A percentile compares a stretch with the other conserved stretches of the same genome.
phyloP scores from a whole-genome alignment of 1,284 basidiomycete species.

The Malassezia vespertilionis region DNA sequence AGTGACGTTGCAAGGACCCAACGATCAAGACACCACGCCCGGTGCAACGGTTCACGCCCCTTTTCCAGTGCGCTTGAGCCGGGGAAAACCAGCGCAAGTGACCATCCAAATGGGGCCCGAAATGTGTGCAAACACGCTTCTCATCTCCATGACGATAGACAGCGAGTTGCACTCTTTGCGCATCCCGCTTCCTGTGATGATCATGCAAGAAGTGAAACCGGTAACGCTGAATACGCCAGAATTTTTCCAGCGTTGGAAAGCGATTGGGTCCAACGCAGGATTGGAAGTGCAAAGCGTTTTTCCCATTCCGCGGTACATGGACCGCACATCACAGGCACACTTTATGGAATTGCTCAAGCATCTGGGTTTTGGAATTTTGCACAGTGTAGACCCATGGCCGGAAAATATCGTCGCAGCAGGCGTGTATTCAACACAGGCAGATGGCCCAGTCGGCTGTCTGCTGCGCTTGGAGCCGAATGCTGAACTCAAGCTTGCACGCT shows the following conservation, averaged over 20 bases:
- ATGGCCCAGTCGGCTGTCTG: slow-evolving; percentile 89
- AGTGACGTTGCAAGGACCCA: too few relatives aligned
- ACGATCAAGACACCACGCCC: too few relatives aligned
- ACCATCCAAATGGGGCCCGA: too few relatives aligned
- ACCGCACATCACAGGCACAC: slow-evolving; percentile 50
- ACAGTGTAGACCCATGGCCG: slow-evolving; percentile 56
- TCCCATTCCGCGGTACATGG: slow-evolving; percentile 58
- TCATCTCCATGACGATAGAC: too few relatives aligned
- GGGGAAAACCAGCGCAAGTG: too few relatives aligned
- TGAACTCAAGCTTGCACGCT: slow-evolving; percentile 82
- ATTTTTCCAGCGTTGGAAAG: slow-evolving; percentile 96
- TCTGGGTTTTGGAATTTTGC: slow-evolving; percentile 63
- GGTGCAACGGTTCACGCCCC: too few relatives aligned
- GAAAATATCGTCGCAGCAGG: slow-evolving; percentile 79
- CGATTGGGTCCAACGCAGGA: slow-evolving; percentile 72
- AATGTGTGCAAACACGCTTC: too few relatives aligned
- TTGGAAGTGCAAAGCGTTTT: slow-evolving; percentile 83
- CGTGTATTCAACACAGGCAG: slow-evolving; percentile 71
- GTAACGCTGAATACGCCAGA: slow-evolving; percentile 69
- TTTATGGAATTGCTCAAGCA: slow-evolving; percentile 64
- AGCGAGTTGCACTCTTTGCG: background rate
- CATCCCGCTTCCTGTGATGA: slow-evolving; percentile 1
- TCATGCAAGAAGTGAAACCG: slow-evolving; percentile 4
- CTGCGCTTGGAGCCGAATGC: slow-evolving; percentile 85
- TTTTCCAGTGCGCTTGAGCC: too few relatives aligned